Evolutionary conservation across 768 basidiomycete species (phyloP).

Genomic region (Butyriboletus loyo): DNA sequence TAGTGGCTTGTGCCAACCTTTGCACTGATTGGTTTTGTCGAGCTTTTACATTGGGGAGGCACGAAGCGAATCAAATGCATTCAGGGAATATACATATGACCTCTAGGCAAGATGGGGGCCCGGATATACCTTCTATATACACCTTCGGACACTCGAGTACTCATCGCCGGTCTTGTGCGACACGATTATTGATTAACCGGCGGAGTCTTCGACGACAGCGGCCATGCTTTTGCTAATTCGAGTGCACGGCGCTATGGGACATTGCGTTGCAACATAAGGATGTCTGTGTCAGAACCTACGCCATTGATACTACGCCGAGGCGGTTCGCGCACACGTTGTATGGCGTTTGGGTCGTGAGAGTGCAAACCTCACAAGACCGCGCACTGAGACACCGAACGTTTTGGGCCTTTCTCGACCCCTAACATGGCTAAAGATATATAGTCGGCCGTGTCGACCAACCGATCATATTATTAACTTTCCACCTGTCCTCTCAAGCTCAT

Average conservation of each 20-base stretch:
- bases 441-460: too few species aligned
- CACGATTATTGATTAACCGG: too few species aligned
- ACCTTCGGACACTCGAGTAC: not conserved
- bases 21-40: not conserved
- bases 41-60: not conserved
- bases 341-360: not conserved
- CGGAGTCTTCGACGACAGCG: not conserved
- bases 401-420: not conserved
- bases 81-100: not conserved
- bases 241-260: too few species aligned
- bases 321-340: not conserved
- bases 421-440: not conserved
- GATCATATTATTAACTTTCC: not conserved
- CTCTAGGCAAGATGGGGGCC: not conserved
- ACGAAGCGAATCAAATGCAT: not conserved
- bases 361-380: not conserved
- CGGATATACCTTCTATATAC: not conserved
- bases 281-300: too few species aligned
- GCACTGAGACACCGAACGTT: not conserved
- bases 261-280: not conserved
- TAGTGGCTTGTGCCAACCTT: not conserved
- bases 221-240: not conserved
- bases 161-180: not conserved
- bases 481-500: conserved; percentile 2
- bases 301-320: not conserved